Base-by-base conservation (phyloP, 441 rosid species). In the Syzygium syzygioides region DNA sequence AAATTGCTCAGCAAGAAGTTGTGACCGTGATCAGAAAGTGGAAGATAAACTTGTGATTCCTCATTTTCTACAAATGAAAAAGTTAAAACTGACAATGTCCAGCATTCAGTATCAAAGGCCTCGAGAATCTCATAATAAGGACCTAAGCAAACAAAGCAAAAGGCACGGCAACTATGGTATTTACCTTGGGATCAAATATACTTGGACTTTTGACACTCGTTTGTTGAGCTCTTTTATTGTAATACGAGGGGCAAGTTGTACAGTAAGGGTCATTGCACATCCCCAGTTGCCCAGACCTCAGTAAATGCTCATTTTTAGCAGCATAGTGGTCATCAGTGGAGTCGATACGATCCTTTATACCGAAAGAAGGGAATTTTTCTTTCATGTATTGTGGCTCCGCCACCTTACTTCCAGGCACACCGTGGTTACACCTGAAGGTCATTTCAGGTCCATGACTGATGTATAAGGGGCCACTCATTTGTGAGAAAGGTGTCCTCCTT, bases 181-280 rank as follows among this genome's bases (percentile, higher is more conserved):
- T 30, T 88, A 96, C 98, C 96, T 87, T 90, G 55, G 94, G 79
- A 89, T 96, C 98, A 91, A 94, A 94, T 87, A 94, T 64, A 80
- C 91, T 87, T 5, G 97, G 95, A 86, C 91, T 87, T 89, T 88
- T 94, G 37, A 93, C 91, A 86, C 79, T 55, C 26, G 88, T 94
- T 28, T 89, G 91, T 57, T 89, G 91, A 18, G 89, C 90, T 60
- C 92, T 89, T 89, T 92, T 92, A 89, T 92, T 92, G 95, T 95
- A 94, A 87, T 90, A 92, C 45, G 96, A 90, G 62, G 98, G 99
- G 87, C 99, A 97, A 86, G 96, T 95, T 20, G 99, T 97, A 92
- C 99, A 96, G 89, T 96, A 97, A 89, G 98, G 99, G 94, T 96
- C 97, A 91, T 94, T 93, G 91, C 99, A 97, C 96, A 95, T 90